Percentiles rank a stretch among this genome's conserved stretches.
These are phyloP conservation scores for Psilocybe cubensis DNA, from an alignment of 768 basidiomycete genomes.

Conservation along the genomic window DNA sequence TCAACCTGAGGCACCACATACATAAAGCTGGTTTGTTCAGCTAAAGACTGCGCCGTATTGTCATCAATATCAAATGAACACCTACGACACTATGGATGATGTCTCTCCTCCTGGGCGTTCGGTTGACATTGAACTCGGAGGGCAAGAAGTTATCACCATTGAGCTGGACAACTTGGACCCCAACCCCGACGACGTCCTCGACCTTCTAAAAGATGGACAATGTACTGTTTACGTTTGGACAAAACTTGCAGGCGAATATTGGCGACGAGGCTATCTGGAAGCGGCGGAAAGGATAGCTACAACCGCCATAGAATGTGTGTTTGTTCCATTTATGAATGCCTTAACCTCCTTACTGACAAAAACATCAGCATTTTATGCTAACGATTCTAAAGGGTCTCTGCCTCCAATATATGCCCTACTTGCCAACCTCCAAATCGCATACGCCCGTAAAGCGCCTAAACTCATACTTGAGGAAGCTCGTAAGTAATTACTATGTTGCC, in stretches of 20 bases:
- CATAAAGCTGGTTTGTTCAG: too few species aligned
- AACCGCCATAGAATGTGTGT: slow-evolving; percentile 68
- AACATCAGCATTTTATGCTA: slow-evolving; percentile 52
- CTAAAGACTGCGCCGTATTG: too few species aligned
- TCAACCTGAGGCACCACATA: too few species aligned
- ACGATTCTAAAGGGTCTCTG: slow-evolving; percentile 52
- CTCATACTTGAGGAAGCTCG: slow-evolving; percentile 72
- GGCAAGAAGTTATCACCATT: slow-evolving; percentile 87
- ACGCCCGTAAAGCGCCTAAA: slow-evolving; percentile 86
- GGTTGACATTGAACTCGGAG: slow-evolving; percentile 78
- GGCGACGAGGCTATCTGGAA: slow-evolving; percentile 74
- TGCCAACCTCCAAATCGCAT: slow-evolving; percentile 83
- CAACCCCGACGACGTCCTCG: slow-evolving; percentile 74
- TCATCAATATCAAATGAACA: background rate
- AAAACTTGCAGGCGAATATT: slow-evolving; percentile 85
- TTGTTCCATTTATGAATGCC: slow-evolving; percentile 29
- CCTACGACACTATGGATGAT: slow-evolving; percentile 42
- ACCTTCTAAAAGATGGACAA: slow-evolving; percentile 71
- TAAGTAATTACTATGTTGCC: slow-evolving; percentile 39
- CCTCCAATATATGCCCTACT: slow-evolving; percentile 81
- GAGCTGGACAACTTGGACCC: slow-evolving; percentile 88
- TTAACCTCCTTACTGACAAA: slow-evolving; percentile 14
- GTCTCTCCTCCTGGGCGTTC: slow-evolving; percentile 44
- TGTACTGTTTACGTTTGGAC: slow-evolving; percentile 81
- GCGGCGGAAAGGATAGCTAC: slow-evolving; percentile 78